phyloP scores from a whole-genome alignment of 2,329 filamentous ascomycete genomes.

The Ceratocystis cacaofunesta region DNA sequence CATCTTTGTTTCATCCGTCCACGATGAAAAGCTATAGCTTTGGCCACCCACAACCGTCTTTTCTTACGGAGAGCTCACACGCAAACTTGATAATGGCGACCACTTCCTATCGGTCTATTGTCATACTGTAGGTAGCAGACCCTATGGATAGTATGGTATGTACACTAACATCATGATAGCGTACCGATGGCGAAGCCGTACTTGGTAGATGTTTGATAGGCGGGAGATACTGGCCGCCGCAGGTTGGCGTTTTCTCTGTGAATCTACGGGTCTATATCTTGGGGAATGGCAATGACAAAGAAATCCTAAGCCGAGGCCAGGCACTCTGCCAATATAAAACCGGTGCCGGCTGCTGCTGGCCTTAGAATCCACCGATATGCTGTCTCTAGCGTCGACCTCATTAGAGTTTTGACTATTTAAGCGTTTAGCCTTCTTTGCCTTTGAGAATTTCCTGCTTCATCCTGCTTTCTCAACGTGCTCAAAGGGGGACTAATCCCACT shows the following conservation, averaged over 20 bases:
- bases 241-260: no score
- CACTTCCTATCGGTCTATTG: background rate
- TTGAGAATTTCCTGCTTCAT: no score
- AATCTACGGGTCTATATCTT: no score
- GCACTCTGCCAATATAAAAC: background rate
- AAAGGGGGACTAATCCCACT: background rate
- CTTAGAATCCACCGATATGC: no score
- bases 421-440: no score
- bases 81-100: background rate
- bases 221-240: no score
- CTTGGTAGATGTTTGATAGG: background rate
- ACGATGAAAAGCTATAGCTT: background rate
- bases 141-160: background rate
- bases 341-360: background rate
- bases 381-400: background rate
- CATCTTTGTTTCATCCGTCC: no score
- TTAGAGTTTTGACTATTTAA: no score
- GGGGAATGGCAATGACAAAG: background rate
- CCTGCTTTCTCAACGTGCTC: background rate
- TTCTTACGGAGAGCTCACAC: background rate
- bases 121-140: background rate
- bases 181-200: background rate
- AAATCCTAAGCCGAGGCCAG: background rate
- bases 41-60: background rate
- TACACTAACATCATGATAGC: background rate